These are phyloP conservation scores for Mycosphaerella arachidis DNA, from an alignment of 2,329 filamentous ascomycete genomes.

Conservation along the genomic window DNA sequence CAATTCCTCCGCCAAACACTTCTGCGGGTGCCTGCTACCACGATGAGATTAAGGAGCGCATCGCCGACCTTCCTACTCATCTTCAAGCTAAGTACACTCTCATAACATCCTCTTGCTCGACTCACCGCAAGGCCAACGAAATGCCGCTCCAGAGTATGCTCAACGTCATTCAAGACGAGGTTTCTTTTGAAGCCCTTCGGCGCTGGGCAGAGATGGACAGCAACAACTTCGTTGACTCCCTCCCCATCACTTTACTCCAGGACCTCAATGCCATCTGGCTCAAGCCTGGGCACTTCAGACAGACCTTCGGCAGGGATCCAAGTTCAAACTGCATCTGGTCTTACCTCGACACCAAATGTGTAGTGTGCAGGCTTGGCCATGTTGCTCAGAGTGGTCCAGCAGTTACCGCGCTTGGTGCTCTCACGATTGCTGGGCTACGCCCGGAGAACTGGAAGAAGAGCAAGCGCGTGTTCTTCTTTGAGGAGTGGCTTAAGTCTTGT, in stretches of 20 bases:
- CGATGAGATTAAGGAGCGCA: constrained; percentile 12
- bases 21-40: constrained; percentile 6
- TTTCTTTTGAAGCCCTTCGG: constrained; percentile 5
- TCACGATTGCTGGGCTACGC: constrained; percentile 22
- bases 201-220: constrained; percentile 8
- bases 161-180: constrained; percentile 14
- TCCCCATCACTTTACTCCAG: constrained; percentile 11
- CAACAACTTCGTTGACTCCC: neutral
- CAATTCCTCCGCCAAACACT: constrained; percentile 1
- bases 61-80: constrained; percentile 21
- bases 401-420: constrained; percentile 19
- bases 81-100: constrained; percentile 15
- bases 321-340: constrained; percentile 2
- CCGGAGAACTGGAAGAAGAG: constrained; percentile 23
- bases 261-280: constrained; percentile 18
- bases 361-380: constrained; percentile 20
- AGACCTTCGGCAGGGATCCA: neutral
- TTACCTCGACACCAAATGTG: constrained; percentile 17
- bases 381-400: constrained; percentile 12
- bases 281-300: constrained; percentile 2
- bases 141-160: constrained; percentile 22
- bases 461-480: constrained; percentile 23
- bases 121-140: constrained; percentile 16
- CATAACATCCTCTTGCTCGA: neutral
- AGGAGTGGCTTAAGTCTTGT: constrained; percentile 14